phyloP scores from a whole-genome alignment of 257 asterid genomes.

The Solanum boliviense region DNA sequence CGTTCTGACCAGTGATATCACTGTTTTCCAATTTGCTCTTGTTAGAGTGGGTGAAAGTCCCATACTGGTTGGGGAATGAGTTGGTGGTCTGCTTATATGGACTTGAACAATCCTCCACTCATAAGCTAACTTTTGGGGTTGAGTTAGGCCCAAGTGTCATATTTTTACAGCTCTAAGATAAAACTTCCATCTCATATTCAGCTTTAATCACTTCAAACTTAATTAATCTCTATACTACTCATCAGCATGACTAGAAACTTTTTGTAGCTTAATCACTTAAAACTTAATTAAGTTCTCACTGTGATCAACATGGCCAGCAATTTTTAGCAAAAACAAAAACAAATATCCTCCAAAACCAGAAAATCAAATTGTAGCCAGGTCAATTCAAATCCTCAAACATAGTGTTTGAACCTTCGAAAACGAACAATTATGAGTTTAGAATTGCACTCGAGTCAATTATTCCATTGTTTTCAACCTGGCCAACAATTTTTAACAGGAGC shows the following conservation, averaged over 20 bases:
- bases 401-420: neutral
- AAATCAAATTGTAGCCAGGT: neutral
- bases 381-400: neutral
- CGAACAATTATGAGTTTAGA: neutral
- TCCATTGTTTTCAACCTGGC: neutral
- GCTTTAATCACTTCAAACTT: neutral
- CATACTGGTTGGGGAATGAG: neutral
- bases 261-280: neutral
- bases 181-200: neutral
- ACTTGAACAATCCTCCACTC: neutral
- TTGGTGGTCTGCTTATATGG: neutral
- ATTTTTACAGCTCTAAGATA: neutral
- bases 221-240: neutral
- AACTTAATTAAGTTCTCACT: neutral
- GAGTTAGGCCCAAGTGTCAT: neutral
- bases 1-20: neutral
- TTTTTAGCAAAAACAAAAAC: neutral
- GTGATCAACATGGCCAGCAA: neutral
- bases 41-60: neutral
- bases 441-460: neutral
- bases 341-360: neutral
- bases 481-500: neutral
- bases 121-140: neutral
- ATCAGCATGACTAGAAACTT: neutral
- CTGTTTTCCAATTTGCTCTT: neutral